Evolutionary conservation across 75 land plant genomes (phyloP).

Genomic region (Picea sitchensis): DNA sequence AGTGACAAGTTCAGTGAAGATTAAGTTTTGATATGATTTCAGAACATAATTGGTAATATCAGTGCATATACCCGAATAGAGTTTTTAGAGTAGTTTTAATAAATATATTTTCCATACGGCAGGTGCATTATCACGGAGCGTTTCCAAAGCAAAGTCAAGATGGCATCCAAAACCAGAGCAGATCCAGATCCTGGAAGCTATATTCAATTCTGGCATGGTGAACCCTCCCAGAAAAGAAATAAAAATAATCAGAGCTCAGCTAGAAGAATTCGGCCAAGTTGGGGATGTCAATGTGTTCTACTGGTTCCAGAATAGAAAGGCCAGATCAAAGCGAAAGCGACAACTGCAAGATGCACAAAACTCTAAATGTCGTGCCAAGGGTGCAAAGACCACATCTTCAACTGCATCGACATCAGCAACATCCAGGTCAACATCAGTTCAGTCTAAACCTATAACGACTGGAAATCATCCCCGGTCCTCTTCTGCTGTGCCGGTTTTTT

Average conservation of each 20-base stretch:
- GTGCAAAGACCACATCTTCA: no score
- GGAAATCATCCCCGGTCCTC: not conserved
- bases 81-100: no score
- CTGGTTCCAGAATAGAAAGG: constrained; percentile 26
- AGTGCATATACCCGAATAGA: no score
- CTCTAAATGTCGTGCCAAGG: not conserved
- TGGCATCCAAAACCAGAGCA: constrained; percentile 89
- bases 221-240: constrained; percentile 76
- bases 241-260: constrained; percentile 46
- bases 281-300: constrained; percentile 24
- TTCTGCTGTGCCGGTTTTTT: constrained; percentile 18
- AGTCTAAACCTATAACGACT: not conserved
- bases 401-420: constrained; percentile 1
- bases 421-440: not conserved
- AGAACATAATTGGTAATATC: no score
- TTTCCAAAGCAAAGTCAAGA: constrained; percentile 65
- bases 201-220: constrained; percentile 79
- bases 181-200: constrained; percentile 69
- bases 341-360: not conserved
- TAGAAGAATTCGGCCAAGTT: constrained; percentile 37
- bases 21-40: no score
- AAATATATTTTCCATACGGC: no score
- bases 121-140: not conserved
- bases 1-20: no score
- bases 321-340: constrained; percentile 21